A percentile compares a stretch with the other conserved stretches of the same genome.
Evolutionary conservation across 495 filamentous ascomycete species (phyloP).

Genomic region (Podospora pseudocomata): DNA sequence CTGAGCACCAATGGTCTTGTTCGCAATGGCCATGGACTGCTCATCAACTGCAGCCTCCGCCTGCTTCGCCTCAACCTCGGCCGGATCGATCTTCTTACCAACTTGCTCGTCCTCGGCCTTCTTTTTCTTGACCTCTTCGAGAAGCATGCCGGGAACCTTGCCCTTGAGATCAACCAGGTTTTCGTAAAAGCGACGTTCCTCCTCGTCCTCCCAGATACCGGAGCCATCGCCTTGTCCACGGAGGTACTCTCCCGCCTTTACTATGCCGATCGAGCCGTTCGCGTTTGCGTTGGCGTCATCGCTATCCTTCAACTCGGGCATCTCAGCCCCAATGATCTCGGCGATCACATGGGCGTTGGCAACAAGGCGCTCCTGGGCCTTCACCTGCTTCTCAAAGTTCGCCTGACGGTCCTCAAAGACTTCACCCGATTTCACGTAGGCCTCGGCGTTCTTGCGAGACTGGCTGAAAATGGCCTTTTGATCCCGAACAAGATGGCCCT

Average conservation of each 20-base stretch:
- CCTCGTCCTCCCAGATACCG: conserved; percentile 99
- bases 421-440: conserved; percentile 97
- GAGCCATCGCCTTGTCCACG: conserved; percentile 84
- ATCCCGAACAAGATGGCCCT: conserved; percentile 79
- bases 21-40: conserved; percentile 87
- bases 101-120: conserved; percentile 71
- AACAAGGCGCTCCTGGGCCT: conserved; percentile 85
- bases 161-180: conserved; percentile 93
- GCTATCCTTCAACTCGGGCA: conserved; percentile 87
- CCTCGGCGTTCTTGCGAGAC: conserved; percentile 90
- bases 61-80: conserved; percentile 48
- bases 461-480: conserved; percentile 81
- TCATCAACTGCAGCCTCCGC: conserved; percentile 61
- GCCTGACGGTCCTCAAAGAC: conserved; percentile 97
- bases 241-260: conserved; percentile 90
- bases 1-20: conserved; percentile 95
- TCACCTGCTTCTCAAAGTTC: conserved; percentile 89
- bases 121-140: conserved; percentile 96
- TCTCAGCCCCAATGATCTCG: conserved; percentile 84
- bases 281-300: conserved; percentile 60
- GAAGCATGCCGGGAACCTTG: conserved; percentile 86
- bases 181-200: conserved; percentile 96
- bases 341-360: conserved; percentile 88
- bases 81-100: conserved; percentile 52
- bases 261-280: conserved; percentile 80